phyloP scores from a whole-genome alignment of 1,284 basidiomycete species.

The Trichosporon sp. region DNA sequence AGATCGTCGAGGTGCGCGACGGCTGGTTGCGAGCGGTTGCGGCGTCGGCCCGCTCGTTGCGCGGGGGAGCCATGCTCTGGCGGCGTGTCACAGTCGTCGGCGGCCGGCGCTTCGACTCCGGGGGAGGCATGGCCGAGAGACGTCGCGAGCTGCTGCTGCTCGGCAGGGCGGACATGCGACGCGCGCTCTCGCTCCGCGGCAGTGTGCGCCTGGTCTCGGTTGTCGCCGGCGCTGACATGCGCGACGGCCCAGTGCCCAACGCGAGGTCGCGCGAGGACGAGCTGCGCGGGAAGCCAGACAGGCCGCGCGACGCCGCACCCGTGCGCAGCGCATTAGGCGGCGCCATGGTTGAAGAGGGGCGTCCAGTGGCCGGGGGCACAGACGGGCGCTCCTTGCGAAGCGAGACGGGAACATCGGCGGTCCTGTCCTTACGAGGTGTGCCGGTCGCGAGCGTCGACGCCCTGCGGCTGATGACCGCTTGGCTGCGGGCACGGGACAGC shows the following conservation, averaged over 20 bases:
- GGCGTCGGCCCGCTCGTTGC: not conserved
- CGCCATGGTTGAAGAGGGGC: not conserved
- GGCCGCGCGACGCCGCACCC: not conserved
- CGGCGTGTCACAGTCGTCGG: not conserved
- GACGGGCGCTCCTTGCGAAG: not conserved
- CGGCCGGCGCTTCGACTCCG: not conserved
- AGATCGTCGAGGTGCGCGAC: not conserved
- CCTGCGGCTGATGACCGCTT: not conserved
- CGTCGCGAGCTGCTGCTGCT: not conserved
- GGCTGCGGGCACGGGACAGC: not conserved
- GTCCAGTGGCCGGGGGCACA: not conserved
- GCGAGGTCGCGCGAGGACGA: not conserved
- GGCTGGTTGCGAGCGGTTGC: not conserved
- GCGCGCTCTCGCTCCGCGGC: not conserved
- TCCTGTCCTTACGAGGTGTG: not conserved
- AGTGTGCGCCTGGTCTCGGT: not conserved
- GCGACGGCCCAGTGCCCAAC: not conserved
- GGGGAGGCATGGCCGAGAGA: not conserved
- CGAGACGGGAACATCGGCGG: not conserved
- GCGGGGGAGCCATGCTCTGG: not conserved
- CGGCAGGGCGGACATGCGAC: not conserved
- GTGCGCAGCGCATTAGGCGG: not conserved
- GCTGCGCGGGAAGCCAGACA: not conserved
- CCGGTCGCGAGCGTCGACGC: not conserved
- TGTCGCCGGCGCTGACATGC: slow-evolving; percentile 1